A percentile compares a stretch with the other conserved stretches of the same genome.
Evolutionary conservation across 441 rosid genomes (phyloP).

Genomic region (Capsella rubella): DNA sequence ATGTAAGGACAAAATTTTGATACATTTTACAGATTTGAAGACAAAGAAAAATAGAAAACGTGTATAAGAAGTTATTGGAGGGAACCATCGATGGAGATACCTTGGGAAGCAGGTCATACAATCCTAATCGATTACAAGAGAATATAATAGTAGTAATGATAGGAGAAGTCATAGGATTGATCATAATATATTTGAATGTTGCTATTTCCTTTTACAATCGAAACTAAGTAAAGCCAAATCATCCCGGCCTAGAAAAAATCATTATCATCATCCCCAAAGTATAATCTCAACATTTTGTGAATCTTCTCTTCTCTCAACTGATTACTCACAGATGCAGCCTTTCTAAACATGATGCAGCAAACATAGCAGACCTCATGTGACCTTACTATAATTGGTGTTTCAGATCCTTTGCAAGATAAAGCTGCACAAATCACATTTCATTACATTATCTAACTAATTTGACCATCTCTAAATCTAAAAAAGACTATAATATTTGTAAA

Average conservation of each 20-base stretch:
- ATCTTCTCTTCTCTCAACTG: conserved; percentile 1
- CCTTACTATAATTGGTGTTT: too few species aligned
- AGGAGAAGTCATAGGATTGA: too few species aligned
- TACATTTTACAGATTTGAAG: background rate
- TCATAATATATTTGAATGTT: too few species aligned
- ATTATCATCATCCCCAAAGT: background rate
- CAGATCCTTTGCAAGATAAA: too few species aligned
- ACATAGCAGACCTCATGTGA: too few species aligned
- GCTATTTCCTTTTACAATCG: background rate
- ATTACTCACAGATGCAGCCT: background rate
- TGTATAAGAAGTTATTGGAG: background rate
- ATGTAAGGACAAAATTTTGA: background rate
- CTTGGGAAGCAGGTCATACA: background rate
- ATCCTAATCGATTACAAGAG: background rate
- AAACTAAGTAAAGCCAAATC: background rate
- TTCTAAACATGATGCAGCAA: background rate
- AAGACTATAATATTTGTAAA: background rate
- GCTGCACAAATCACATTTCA: too few species aligned
- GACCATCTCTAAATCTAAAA: background rate
- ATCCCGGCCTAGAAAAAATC: background rate
- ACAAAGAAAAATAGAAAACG: background rate
- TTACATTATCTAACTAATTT: background rate
- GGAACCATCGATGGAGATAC: background rate
- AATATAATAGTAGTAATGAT: too few species aligned
- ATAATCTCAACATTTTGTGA: background rate